Evolutionary conservation across 2,329 filamentous ascomycete genomes (phyloP), one percentile per base, ranked within the genome.

Genomic region (Xylariaceae sp.): DNA sequence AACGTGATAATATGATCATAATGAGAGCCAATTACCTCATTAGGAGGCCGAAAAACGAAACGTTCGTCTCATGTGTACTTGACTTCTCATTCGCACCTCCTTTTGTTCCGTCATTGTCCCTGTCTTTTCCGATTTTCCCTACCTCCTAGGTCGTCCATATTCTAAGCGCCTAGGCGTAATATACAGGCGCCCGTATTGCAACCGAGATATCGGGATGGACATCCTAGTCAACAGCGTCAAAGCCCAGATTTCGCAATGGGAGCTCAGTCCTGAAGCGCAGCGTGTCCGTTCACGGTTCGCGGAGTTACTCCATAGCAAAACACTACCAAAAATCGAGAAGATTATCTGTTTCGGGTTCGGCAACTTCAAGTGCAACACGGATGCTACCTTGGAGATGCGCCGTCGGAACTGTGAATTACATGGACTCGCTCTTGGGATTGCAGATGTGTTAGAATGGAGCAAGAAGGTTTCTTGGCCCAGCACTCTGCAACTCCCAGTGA

Each of bases 261-360:
- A 48, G 33, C 13, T 13, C 10, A 47, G 45, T 19, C 18, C n/a
- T n/a, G 45, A 47, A 13, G 16, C 31, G 16, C 31, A 6, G 13
- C 33, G 40, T 11, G 14, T 47, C 2, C 13, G 13, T 13, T 9
- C 13, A 5, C 10, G 6, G 6, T 11, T 47, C 19, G 45, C 33
- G 31, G 6, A 22, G n/a, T 33, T 47, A 12, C 6, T 47, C 17
- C 14, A 18, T 13, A 19, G 17, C 6, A 38, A 19, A 6, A 38
- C 22, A 19, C 45, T 47, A 13, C 33, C 33, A 12, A 42, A 28
- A 6, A 42, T 48, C 16, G 33, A 48, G 12, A 48, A 48, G 22
- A 42, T 48, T 18, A 28, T 42, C 19, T 48, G 46, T 22, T 48
- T 48, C 16, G 38, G 46, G 6, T 36, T 48, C 38, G 46, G 46